Conservation (phyloP, 768 basidiomycete species). For the Punctularia strigosozonata region DNA sequence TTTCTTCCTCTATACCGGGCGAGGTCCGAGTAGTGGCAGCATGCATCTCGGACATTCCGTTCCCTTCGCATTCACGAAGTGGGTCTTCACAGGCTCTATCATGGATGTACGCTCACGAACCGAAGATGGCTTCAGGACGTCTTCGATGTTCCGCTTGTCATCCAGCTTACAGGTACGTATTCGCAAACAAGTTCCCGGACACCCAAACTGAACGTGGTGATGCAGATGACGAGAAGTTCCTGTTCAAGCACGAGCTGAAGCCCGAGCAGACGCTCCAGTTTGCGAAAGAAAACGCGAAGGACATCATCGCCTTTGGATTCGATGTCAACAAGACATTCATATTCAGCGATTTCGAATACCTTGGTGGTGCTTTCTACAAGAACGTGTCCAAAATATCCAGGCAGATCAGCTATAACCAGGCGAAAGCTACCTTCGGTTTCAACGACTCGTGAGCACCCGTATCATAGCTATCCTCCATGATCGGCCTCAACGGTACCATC, state of each 20-base stretch:
- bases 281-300: constrained; percentile 77
- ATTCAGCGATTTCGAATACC: constrained; percentile 83
- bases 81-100: constrained; percentile 15
- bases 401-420: constrained; percentile 87
- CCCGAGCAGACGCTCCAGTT: constrained; percentile 79
- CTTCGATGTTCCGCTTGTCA: constrained; percentile 86
- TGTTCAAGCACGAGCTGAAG: constrained; percentile 93
- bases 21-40: constrained; percentile 92
- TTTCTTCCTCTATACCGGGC: constrained; percentile 95
- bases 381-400: constrained; percentile 90
- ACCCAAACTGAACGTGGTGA: not conserved
- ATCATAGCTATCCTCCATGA: not conserved
- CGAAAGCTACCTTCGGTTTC: constrained; percentile 94
- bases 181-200: not conserved
- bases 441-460: constrained; percentile 68
- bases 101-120: not conserved
- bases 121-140: constrained; percentile 92
- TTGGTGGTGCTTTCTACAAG: constrained; percentile 89
- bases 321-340: constrained; percentile 90
- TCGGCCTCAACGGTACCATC: not conserved
- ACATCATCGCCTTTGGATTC: constrained; percentile 96
- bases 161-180: constrained; percentile 81
- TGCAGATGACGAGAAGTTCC: constrained; percentile 94
- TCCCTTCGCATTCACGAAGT: constrained; percentile 97
- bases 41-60: constrained; percentile 98